Evolutionary conservation across 495 filamentous ascomycete species (phyloP).

Genomic region (Daldinia bambusicola): DNA sequence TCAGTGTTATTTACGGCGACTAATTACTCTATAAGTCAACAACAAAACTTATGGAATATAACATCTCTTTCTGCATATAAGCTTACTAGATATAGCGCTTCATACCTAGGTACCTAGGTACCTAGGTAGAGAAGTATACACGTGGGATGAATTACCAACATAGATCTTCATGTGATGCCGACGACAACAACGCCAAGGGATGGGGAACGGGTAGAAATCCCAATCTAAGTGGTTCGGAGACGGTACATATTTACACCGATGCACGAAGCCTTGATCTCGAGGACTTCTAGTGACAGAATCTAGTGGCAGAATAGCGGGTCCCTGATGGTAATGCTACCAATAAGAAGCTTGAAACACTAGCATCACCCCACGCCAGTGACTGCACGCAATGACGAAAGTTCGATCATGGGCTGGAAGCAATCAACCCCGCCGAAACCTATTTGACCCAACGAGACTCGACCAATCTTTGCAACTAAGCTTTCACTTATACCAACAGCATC

Average conservation of each 20-base stretch:
- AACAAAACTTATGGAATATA: too few relatives aligned
- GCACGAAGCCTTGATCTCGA: conserved; percentile 8
- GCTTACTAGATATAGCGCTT: too few relatives aligned
- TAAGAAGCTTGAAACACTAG: background rate
- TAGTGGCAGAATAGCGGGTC: conserved; percentile 28
- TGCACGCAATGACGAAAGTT: conserved; percentile 38
- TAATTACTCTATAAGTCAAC: too few relatives aligned
- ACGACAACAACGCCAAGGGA: background rate
- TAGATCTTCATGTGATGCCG: conserved; percentile 3
- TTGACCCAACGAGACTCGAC: conserved; percentile 17
- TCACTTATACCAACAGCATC: background rate
- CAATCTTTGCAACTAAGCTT: background rate
- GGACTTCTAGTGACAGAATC: background rate
- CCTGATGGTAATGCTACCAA: conserved; percentile 32
- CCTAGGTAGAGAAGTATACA: too few relatives aligned
- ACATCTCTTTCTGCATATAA: too few relatives aligned
- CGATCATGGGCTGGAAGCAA: conserved; percentile 8
- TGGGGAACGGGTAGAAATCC: background rate
- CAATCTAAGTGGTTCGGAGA: conserved; percentile 21
- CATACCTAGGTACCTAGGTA: too few relatives aligned
- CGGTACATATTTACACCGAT: conserved; percentile 38
- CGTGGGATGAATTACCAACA: too few relatives aligned
- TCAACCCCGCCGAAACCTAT: conserved; percentile 40
- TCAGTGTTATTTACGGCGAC: too few relatives aligned
- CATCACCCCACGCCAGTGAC: conserved; percentile 35